Evolutionary conservation across 148 eudicot species (phyloP).

Genomic region (Dianthus caryophyllus): DNA sequence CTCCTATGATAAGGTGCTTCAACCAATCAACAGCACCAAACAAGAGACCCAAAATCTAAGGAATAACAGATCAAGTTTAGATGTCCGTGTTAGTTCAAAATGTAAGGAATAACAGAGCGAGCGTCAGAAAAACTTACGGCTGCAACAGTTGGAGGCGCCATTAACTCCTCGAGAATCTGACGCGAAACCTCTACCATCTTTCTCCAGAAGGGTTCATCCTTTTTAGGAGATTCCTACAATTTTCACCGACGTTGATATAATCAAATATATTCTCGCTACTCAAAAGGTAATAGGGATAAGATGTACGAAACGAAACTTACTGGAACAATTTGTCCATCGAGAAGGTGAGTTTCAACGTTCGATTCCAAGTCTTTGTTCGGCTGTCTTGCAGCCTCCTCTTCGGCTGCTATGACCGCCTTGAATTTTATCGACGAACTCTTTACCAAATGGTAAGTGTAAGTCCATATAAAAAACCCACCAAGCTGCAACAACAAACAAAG

Average conservation of each 20-base stretch:
- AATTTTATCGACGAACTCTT: slow-evolving; percentile 42
- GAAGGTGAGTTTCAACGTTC: slow-evolving; percentile 40
- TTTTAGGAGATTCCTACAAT: slow-evolving; percentile 25
- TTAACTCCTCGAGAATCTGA: slow-evolving; percentile 54
- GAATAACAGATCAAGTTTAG: neutral
- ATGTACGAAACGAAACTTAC: slow-evolving; percentile 23
- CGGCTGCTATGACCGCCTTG: slow-evolving; percentile 32
- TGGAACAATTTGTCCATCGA: slow-evolving; percentile 33
- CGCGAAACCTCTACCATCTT: slow-evolving; percentile 30
- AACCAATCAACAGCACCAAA: slow-evolving; percentile 65
- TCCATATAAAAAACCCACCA: slow-evolving; percentile 84
- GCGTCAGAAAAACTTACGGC: slow-evolving; percentile 49
- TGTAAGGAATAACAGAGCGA: neutral
- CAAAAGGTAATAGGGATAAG: too few relatives aligned
- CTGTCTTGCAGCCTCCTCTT: slow-evolving; percentile 31
- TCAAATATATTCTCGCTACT: neutral
- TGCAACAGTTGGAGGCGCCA: slow-evolving; percentile 80
- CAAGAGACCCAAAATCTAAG: slow-evolving; percentile 58
- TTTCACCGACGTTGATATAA: neutral
- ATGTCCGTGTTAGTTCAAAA: neutral
- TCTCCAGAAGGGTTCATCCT: slow-evolving; percentile 26
- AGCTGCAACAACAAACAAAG: slow-evolving; percentile 39
- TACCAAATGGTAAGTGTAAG: slow-evolving; percentile 66
- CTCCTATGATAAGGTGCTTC: slow-evolving; percentile 61
- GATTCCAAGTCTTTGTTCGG: slow-evolving; percentile 71